Evolutionary conservation across 2,329 filamentous ascomycete genomes (phyloP).

Genomic region (Emmonsia crescens): DNA sequence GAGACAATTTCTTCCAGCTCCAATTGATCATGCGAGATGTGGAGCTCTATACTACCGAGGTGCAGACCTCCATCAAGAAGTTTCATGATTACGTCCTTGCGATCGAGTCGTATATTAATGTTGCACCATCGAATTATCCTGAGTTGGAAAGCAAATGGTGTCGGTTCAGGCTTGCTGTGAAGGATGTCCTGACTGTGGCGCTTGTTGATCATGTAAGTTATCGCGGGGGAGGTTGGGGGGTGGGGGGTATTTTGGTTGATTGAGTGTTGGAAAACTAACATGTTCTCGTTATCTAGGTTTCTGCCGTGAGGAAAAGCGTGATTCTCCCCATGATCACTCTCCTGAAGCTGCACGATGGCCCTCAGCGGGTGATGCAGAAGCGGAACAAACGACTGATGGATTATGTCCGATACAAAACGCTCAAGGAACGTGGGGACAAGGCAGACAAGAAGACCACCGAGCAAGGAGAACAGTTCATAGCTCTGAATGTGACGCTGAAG

Average conservation of each 20-base stretch:
- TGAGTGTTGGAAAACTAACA: neutral
- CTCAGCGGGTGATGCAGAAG: constrained; percentile 85
- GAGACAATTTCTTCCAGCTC: constrained; percentile 81
- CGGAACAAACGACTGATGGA: constrained; percentile 85
- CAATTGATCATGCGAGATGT: constrained; percentile 89
- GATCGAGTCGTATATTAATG: constrained; percentile 70
- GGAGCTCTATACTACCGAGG: constrained; percentile 80
- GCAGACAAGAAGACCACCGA: constrained; percentile 76
- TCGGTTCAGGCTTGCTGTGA: constrained; percentile 75
- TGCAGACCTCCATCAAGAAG: constrained; percentile 66
- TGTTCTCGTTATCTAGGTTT: constrained; percentile 30
- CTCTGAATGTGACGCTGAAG: constrained; percentile 85
- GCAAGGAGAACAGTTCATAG: constrained; percentile 77
- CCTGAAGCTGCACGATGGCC: constrained; percentile 70
- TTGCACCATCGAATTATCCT: constrained; percentile 57
- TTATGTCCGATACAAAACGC: constrained; percentile 68
- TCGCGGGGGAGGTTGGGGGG: no score
- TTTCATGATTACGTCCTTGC: constrained; percentile 71
- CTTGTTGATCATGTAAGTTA: constrained; percentile 65
- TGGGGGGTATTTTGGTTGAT: neutral
- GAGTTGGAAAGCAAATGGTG: constrained; percentile 93
- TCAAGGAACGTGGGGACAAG: constrained; percentile 72
- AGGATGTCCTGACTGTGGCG: constrained; percentile 72
- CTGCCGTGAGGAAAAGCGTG: constrained; percentile 65
- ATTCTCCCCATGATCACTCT: constrained; percentile 73